Base-by-base conservation (phyloP, 1,284 basidiomycete genomes). In the Sporisorium graminicola region DNA sequence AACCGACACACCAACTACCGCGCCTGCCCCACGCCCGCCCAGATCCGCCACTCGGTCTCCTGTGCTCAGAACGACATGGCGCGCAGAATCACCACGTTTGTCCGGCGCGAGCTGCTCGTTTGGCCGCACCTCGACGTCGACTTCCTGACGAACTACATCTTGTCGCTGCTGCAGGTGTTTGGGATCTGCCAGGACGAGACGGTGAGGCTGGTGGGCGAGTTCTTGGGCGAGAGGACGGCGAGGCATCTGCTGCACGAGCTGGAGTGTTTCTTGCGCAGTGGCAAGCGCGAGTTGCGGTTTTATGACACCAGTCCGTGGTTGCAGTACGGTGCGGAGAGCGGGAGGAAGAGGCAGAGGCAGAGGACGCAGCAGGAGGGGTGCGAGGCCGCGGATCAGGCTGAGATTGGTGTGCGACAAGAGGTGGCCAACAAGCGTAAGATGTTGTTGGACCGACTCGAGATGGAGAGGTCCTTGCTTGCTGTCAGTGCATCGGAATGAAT, bases 191-290 rank as follows among this genome's bases (percentile, higher is more conserved):
- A 69, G 5, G 68, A 83, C 0, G 70, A 77, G 29, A 77, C 77
- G 27, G 79, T 85, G 9, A 58, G 74, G 0, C 61, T 85, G 29
- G 58, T 86, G 7, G 73, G 75, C 0, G 84, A 86, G 56, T 83
- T 86, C 50, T 35, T 86, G 8, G 77, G 79, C 0, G 64, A 58
- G 16, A 57, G 67, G 18, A 58, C 57, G 22, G 82, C 81, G 0
- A 77, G 78, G 26, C 85, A 86, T 57, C 69, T 86, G 40, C 51
- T 65, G 14, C 82, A 84, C 49, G 82, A 84, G 52, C 60, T 84
- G 22, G 64, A 58, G n/a, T 76, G 65, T n/a, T 84, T 70, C 14
- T 63, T 82, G 5, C 51, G 82, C 0, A 78, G 74, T 14, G 76
- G 80, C 0, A 82, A 76, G 51, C 27, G 20, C 7, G 52, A 59